Base-by-base conservation (phyloP, 1,139 yeast genomes). In the Scheffersomyces insectosa region DNA sequence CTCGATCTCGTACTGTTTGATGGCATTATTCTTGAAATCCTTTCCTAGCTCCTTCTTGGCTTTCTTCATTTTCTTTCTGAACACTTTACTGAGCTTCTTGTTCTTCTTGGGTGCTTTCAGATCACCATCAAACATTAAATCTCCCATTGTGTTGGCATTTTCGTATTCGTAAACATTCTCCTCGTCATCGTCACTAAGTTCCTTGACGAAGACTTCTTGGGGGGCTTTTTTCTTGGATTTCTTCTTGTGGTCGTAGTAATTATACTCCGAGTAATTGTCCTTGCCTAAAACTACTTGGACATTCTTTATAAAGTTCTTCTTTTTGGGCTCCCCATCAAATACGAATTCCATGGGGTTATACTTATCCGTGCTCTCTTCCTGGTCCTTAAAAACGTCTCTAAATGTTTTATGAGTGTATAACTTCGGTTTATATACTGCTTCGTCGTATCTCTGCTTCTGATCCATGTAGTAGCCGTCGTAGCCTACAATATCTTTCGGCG, bases 341-440 rank as follows among this genome's bases (percentile, higher is more conserved):
- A 74, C 78, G 33, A 58, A 51, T 46, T 72, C 77, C 56, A 70
- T 70, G 4, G 79, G 79, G 45, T 70, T 72, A 44, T 68, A 68
- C 40, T 60, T 62, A 31, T 61, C 65, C 28, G 56, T 50, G 20
- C 52, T 56, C 36, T 69, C 72, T 7, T 64, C 63, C 29, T 49
- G 48, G 42, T 72, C 70, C 13, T 56, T 52, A 46, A 73, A 72
- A 5, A 73, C 75, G 6, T 72, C 75, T 30, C 59, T 51, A 47
- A 72, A 70, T 1, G 77, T 72, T 43, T 67, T 68, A 46, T 72
- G 77, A 1, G 76, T 67, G 53, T 72, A 73, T 45, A 63, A 46
- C 37, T 62, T 66, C 3, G 76, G 75, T 47, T 70, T 70, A 39
- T 51, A 57, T 11, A 55, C 58, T 0, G 77, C 69, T 14, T 58